Evolutionary conservation across 257 asterid genomes (phyloP).

Genomic region (Solanum corneliomulleri): DNA sequence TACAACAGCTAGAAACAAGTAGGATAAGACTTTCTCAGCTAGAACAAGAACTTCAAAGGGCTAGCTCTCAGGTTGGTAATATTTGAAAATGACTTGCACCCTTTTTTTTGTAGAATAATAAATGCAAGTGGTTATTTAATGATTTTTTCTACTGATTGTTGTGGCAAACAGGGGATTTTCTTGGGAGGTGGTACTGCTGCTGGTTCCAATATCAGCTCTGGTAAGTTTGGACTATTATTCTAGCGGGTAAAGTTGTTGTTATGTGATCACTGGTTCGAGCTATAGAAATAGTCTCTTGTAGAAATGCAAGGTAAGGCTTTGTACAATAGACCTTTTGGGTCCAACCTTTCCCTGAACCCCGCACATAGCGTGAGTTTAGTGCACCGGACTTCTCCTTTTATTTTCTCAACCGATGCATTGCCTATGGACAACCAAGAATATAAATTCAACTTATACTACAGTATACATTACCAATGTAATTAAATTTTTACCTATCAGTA

Average conservation of each 20-base stretch:
- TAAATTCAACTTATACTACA: not conserved
- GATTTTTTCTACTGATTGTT: not conserved
- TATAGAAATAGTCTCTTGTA: not conserved
- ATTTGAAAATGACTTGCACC: not conserved
- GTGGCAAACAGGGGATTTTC: slow-evolving; percentile 56
- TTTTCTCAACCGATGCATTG: not conserved
- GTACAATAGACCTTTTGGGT: not conserved
- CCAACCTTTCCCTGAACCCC: not conserved
- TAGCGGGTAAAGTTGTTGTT: not conserved
- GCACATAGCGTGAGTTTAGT: not conserved
- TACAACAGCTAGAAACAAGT: slow-evolving; percentile 93
- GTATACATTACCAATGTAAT: not conserved
- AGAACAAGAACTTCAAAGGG: slow-evolving; percentile 90
- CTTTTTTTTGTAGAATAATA: not conserved
- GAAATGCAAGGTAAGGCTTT: not conserved
- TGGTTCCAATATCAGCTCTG: slow-evolving; percentile 75
- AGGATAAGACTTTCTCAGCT: slow-evolving; percentile 84
- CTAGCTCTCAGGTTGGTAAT: slow-evolving; percentile 72
- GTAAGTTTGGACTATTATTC: slow-evolving; percentile 18
- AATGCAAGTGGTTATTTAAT: not conserved
- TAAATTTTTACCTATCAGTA: not conserved
- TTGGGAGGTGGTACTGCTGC: slow-evolving; percentile 72
- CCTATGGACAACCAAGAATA: not conserved
- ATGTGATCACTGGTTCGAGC: not conserved
- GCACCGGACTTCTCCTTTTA: not conserved